Conservation (phyloP, 345 rosid genomes). For the Corymbia maculata region DNA sequence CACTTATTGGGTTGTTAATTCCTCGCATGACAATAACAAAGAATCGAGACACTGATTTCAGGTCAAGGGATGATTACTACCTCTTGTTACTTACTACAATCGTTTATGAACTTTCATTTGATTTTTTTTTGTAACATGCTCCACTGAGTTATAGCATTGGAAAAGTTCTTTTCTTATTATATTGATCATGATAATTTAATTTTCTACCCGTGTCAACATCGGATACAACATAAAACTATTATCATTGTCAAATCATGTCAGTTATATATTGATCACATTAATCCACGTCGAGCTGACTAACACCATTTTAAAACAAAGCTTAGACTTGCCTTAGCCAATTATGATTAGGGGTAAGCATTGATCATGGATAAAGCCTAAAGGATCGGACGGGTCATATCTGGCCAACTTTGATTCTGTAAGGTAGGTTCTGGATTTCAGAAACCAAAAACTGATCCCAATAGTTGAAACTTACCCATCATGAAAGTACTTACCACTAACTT, state of each 20-base stretch:
- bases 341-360: background rate
- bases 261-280: background rate
- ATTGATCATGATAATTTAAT: background rate
- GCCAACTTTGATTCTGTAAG: background rate
- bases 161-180: background rate
- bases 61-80: background rate
- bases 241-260: background rate
- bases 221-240: background rate
- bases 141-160: background rate
- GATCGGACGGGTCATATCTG: background rate
- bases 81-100: background rate
- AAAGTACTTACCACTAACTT: background rate
- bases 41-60: background rate
- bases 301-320: background rate
- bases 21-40: background rate
- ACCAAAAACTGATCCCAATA: accelerated
- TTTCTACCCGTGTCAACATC: background rate
- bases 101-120: background rate
- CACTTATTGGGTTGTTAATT: background rate
- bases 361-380: background rate
- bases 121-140: background rate
- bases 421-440: background rate
- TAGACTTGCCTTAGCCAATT: background rate
- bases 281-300: background rate
- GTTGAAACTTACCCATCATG: background rate